A percentile compares a stretch with the other conserved stretches of the same genome.
phyloP scores from a whole-genome alignment of 306 rosid species.

The Cucurbita moschata region DNA sequence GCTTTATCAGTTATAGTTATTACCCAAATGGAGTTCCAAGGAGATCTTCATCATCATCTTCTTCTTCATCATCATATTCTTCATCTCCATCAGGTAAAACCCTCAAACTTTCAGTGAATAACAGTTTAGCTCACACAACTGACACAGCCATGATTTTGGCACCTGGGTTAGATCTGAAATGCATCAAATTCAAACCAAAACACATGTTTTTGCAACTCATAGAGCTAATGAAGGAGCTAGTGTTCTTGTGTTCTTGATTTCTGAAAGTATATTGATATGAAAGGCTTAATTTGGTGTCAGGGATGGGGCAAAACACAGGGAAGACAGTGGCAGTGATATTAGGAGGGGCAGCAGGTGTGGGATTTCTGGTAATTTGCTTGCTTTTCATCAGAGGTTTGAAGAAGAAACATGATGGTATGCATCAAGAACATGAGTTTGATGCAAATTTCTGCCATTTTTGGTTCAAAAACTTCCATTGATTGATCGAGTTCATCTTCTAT shows the following conservation, averaged over 20 bases:
- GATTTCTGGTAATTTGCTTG: conserved; percentile 62
- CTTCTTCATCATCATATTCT: conserved; percentile 23
- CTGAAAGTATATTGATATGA: not conserved
- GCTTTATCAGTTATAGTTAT: conserved; percentile 67
- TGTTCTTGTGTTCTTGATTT: not conserved
- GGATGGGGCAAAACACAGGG: conserved; percentile 57
- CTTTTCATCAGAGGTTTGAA: conserved; percentile 55
- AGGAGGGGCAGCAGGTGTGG: conserved; percentile 87
- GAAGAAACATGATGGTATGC: conserved; percentile 85
- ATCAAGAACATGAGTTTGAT: not conserved
- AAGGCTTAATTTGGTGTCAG: conserved; percentile 12
- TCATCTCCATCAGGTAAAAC: conserved; percentile 11
- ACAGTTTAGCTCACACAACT: not conserved
- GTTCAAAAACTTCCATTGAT: not conserved
- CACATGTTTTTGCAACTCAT: not conserved
- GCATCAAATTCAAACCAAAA: not conserved
- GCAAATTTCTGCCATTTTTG: not conserved
- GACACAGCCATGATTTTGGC: not conserved
- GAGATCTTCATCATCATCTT: conserved; percentile 39
- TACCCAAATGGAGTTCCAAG: conserved; percentile 86
- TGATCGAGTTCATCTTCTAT: not conserved
- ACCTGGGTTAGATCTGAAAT: not conserved
- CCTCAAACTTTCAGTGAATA: not conserved
- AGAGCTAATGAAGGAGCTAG: not conserved
- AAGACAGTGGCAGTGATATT: conserved; percentile 80